phyloP scores from a whole-genome alignment of 2,329 filamentous ascomycete genomes.

The Neofusicoccum ribis region DNA sequence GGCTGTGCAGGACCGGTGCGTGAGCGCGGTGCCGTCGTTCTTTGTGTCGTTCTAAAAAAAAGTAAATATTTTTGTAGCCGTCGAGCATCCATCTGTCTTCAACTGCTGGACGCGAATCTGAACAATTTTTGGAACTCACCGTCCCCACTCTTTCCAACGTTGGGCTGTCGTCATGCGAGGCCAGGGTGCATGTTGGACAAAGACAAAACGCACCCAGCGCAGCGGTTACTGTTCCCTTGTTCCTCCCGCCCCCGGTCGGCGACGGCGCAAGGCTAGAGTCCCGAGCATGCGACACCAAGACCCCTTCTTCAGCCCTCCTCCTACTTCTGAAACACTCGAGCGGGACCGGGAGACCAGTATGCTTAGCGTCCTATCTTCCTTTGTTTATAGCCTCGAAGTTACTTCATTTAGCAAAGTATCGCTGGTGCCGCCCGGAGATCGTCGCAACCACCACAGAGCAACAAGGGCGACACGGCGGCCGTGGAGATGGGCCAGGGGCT shows the following conservation, averaged over 20 bases:
- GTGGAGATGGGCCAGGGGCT: background rate
- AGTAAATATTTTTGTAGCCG: too few species aligned
- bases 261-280: background rate
- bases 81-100: too few species aligned
- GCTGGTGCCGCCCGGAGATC: background rate
- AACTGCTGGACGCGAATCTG: too few species aligned
- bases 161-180: too few species aligned
- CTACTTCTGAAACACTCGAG: background rate
- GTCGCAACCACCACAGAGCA: background rate
- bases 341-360: background rate
- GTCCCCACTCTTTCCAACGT: too few species aligned
- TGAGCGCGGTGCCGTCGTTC: background rate
- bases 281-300: too few species aligned
- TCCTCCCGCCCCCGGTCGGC: background rate
- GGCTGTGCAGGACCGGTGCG: conserved; percentile 21
- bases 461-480: background rate
- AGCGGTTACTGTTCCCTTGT: background rate
- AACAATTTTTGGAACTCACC: too few species aligned
- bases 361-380: too few species aligned
- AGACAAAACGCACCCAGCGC: background rate
- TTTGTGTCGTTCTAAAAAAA: background rate
- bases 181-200: too few species aligned
- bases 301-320: background rate
- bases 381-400: background rate
- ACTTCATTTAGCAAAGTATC: background rate